Percentiles rank a stretch among this genome's conserved stretches.
These are phyloP conservation scores for Yamadazyma sp. DNA, from an alignment of 805 yeast species.

Conservation along the genomic window DNA sequence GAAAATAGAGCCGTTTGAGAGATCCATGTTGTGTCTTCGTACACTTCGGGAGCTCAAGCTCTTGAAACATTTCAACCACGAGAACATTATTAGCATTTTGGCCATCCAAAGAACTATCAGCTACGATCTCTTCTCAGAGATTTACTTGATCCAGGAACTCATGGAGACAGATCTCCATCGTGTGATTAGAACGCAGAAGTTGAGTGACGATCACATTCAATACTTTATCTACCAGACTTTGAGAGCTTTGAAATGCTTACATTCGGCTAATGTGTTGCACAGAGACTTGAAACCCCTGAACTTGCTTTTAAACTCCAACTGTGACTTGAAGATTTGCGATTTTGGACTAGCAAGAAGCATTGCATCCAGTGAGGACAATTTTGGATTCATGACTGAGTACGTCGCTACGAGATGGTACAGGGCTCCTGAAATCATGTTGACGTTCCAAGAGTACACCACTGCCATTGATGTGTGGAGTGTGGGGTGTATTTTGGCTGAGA, in stretches of 20 bases:
- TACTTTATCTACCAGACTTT: conserved; percentile 89
- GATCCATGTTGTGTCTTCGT: conserved; percentile 83
- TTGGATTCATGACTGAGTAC: conserved; percentile 90
- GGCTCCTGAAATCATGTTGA: conserved; percentile 96
- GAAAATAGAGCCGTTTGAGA: conserved; percentile 88
- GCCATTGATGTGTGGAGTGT: conserved; percentile 98
- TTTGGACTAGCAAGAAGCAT: conserved; percentile 83
- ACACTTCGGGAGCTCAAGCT: conserved; percentile 88
- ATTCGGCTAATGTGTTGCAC: conserved; percentile 91
- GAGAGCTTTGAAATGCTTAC: conserved; percentile 86
- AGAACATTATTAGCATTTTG: conserved; percentile 84
- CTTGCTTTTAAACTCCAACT: conserved; percentile 80
- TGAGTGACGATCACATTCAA: conserved; percentile 91
- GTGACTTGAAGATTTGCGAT: conserved; percentile 92
- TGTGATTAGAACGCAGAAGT: conserved; percentile 75
- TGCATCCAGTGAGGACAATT: conserved; percentile 62
- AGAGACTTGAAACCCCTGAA: conserved; percentile 92
- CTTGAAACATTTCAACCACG: conserved; percentile 87
- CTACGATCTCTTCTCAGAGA: conserved; percentile 78
- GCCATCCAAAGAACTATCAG: conserved; percentile 85
- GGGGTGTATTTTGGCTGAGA: conserved; percentile 92
- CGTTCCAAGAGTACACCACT: conserved; percentile 88
- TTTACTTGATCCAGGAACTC: conserved; percentile 81
- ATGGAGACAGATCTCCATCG: conserved; percentile 88
- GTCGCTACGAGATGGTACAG: conserved; percentile 98